Conservation (phyloP, 441 rosid species). For the Adansonia rubrostipa region DNA sequence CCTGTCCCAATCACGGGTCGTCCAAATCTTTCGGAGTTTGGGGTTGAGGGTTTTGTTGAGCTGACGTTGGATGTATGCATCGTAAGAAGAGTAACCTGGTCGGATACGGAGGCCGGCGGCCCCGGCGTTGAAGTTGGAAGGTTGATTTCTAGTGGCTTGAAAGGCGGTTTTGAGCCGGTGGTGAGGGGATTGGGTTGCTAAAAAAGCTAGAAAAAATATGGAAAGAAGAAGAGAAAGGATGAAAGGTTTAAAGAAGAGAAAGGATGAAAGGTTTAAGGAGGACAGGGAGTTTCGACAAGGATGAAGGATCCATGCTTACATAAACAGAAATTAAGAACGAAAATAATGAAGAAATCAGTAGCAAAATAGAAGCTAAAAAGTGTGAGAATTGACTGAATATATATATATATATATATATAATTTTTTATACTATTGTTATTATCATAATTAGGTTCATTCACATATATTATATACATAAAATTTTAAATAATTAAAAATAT, state of each 20-base stretch:
- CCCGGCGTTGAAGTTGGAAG: neutral
- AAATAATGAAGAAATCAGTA: neutral
- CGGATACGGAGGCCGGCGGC: conserved; percentile 58
- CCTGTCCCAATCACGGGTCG: conserved; percentile 83
- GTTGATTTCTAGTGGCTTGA: neutral
- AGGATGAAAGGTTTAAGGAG: conserved; percentile 38
- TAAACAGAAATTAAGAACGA: neutral
- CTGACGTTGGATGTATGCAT: conserved; percentile 78
- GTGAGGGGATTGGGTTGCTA: conserved; percentile 25
- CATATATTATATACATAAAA: too few relatives aligned
- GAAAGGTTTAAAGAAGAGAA: conserved; percentile 33
- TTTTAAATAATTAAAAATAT: too few relatives aligned
- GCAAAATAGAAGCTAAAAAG: too few relatives aligned
- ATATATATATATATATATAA: too few relatives aligned
- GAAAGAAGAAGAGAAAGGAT: too few relatives aligned
- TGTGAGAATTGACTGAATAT: too few relatives aligned
- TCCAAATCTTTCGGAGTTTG: conserved; percentile 71
- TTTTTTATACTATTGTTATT: too few relatives aligned
- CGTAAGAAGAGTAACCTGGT: conserved; percentile 74
- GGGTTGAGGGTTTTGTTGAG: conserved; percentile 90
- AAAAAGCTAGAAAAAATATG: conserved; percentile 30
- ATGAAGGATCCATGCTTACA: neutral
- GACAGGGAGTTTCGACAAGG: conserved; percentile 34
- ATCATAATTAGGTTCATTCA: too few relatives aligned
- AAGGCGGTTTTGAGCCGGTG: conserved; percentile 26